phyloP scores from a whole-genome alignment of 2,329 filamentous ascomycete species.

The Trichoderma pleuroti region DNA sequence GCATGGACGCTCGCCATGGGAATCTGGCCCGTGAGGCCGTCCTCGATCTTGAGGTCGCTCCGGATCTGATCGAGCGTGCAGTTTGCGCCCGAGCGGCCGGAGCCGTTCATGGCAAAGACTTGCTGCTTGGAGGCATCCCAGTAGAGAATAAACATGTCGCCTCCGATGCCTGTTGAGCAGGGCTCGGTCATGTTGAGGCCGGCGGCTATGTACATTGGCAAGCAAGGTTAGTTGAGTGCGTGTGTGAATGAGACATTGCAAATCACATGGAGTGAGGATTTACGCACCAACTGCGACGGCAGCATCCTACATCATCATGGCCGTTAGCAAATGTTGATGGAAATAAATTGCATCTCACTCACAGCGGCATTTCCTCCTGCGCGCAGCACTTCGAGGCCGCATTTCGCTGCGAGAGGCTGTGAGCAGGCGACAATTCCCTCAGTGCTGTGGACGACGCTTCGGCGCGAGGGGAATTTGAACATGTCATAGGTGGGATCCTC shows the following conservation, averaged over 20 bases:
- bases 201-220: conserved; percentile 57
- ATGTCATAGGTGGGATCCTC: conserved; percentile 49
- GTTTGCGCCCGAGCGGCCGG: conserved; percentile 72
- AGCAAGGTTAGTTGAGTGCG: not conserved
- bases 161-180: conserved; percentile 88
- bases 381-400: conserved; percentile 78
- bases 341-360: conserved; percentile 33
- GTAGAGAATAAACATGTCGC: conserved; percentile 94
- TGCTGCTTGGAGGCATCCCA: conserved; percentile 80
- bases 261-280: not conserved
- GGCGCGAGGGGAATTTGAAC: conserved; percentile 68
- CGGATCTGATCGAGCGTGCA: conserved; percentile 68
- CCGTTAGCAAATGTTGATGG: not conserved
- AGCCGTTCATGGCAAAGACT: conserved; percentile 86
- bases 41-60: conserved; percentile 62
- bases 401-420: conserved; percentile 84
- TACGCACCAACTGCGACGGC: conserved; percentile 77
- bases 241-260: not conserved
- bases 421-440: conserved; percentile 88
- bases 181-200: conserved; percentile 93
- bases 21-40: conserved; percentile 56
- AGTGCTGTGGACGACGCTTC: conserved; percentile 90
- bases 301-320: conserved; percentile 66
- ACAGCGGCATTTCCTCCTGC: conserved; percentile 92
- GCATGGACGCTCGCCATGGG: conserved; percentile 74